Percentiles rank a stretch among this genome's conserved stretches.
phyloP scores from a whole-genome alignment of 208 protist species.

The Giardia muris region DNA sequence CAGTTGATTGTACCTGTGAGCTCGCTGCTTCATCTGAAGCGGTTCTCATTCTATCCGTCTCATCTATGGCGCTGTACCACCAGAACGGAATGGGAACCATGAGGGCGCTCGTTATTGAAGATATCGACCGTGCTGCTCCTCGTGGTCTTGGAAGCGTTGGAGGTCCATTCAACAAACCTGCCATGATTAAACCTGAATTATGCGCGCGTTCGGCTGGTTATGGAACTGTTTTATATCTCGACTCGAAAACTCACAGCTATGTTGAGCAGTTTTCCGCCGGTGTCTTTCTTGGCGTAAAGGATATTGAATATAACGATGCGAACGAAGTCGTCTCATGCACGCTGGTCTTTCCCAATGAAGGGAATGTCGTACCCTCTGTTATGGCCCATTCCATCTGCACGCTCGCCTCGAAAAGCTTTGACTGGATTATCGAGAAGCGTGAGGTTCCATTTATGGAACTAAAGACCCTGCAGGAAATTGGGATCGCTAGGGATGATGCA shows the following conservation, averaged over 20 bases:
- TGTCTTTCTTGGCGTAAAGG: not conserved
- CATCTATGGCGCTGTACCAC: not conserved
- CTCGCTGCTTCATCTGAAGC: not conserved
- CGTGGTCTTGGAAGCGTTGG: not conserved
- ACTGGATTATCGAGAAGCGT: not conserved
- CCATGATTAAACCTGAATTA: not conserved
- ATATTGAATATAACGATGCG: not conserved
- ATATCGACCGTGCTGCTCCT: not conserved
- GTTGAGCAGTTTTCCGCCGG: not conserved
- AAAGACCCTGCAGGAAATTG: not conserved
- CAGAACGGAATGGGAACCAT: not conserved
- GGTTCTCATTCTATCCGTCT: not conserved
- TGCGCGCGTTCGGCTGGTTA: not conserved
- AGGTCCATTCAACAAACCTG: not conserved
- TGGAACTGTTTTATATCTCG: not conserved
- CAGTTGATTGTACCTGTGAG: not conserved
- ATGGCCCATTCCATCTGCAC: not conserved
- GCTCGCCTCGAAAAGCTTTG: not conserved
- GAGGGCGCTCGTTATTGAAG: not conserved
- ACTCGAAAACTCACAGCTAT: not conserved
- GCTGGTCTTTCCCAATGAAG: not conserved
- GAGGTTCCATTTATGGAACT: not conserved
- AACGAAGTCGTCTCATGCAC: not conserved
- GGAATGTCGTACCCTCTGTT: not conserved
- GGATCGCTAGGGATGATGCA: not conserved